Evolutionary conservation across 495 filamentous ascomycete species (phyloP).

Genomic region (Penicillium coffeae): DNA sequence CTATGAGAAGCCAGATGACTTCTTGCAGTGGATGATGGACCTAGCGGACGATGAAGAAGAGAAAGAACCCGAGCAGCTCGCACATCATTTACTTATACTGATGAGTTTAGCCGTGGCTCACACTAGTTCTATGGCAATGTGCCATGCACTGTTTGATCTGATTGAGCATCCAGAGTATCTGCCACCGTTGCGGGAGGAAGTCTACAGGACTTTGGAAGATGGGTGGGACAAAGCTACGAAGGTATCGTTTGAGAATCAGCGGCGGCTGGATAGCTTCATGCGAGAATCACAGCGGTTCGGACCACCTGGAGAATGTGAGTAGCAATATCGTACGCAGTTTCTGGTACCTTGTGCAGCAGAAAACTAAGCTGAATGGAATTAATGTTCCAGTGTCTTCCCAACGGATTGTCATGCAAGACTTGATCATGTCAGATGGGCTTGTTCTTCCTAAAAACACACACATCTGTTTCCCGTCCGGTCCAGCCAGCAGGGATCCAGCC

Average conservation of each 20-base stretch:
- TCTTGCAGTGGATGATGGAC: slow-evolving; percentile 42
- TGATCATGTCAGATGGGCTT: slow-evolving; percentile 28
- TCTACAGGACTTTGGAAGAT: slow-evolving; percentile 15
- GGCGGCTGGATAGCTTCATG: slow-evolving; percentile 34
- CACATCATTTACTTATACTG: slow-evolving; percentile 25
- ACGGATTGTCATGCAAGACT: slow-evolving; percentile 21
- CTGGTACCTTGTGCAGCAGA: too few species aligned
- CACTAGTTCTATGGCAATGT: slow-evolving; percentile 31
- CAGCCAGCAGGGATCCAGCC: slow-evolving; percentile 27
- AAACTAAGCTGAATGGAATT: too few species aligned
- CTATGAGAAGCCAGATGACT: slow-evolving; percentile 33
- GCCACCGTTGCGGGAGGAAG: slow-evolving; percentile 28
- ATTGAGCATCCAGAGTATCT: slow-evolving; percentile 27
- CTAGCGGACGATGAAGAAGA: slow-evolving; percentile 21
- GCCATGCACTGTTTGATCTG: slow-evolving; percentile 34
- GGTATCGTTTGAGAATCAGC: slow-evolving; percentile 13
- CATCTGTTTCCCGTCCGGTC: slow-evolving; percentile 33
- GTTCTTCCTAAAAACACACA: slow-evolving; percentile 25
- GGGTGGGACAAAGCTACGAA: slow-evolving; percentile 25
- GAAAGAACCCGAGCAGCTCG: slow-evolving; percentile 20
- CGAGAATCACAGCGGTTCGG: slow-evolving; percentile 34
- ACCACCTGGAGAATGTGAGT: slow-evolving; percentile 31
- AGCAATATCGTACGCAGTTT: neutral
- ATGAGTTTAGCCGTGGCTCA: slow-evolving; percentile 31
- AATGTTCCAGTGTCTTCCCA: slow-evolving; percentile 28